Conservation (phyloP, 495 filamentous ascomycete species). For the Aspergillus homomorphus region DNA sequence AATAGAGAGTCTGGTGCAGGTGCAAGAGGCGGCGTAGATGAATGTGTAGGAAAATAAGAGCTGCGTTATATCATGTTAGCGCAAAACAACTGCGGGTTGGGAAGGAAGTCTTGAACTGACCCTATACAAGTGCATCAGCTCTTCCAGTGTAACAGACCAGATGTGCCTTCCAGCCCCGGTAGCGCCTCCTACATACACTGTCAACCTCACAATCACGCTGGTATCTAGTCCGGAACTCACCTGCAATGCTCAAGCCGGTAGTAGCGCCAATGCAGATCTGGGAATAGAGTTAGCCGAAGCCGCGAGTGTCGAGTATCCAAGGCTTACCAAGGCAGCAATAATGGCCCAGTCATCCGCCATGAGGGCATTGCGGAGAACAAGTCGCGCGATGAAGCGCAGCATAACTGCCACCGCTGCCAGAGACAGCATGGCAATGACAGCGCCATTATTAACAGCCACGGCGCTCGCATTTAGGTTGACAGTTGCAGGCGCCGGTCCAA, state of each 20-base stretch:
- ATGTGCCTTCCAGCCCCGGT: slow-evolving; percentile 29
- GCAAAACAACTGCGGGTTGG: neutral
- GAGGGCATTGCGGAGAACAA: slow-evolving; percentile 24
- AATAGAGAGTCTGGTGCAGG: slow-evolving; percentile 37
- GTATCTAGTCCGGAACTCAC: slow-evolving; percentile 3
- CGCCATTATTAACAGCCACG: slow-evolving; percentile 16
- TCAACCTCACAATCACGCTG: neutral
- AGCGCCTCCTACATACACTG: slow-evolving; percentile 17
- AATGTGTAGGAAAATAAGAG: slow-evolving; percentile 32
- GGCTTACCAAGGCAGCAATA: slow-evolving; percentile 28
- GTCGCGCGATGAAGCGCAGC: slow-evolving; percentile 32
- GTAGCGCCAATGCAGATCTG: slow-evolving; percentile 15
- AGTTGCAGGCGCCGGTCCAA: slow-evolving; percentile 25
- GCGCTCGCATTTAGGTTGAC: slow-evolving; percentile 22
- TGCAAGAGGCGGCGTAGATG: slow-evolving; percentile 31
- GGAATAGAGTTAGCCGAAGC: neutral
- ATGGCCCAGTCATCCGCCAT: slow-evolving; percentile 37
- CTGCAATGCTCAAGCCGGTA: slow-evolving; percentile 28
- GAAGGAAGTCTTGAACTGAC: slow-evolving; percentile 7
- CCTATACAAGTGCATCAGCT: slow-evolving; percentile 19
- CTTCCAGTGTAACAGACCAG: slow-evolving; percentile 23
- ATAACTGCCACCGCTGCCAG: slow-evolving; percentile 30
- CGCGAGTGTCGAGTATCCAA: no score
- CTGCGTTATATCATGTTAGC: neutral
- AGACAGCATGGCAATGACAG: slow-evolving; percentile 27